Percentiles rank a stretch among this genome's conserved stretches.
phyloP scores from a whole-genome alignment of 306 rosid genomes.

The Ochetophila trinervis region DNA sequence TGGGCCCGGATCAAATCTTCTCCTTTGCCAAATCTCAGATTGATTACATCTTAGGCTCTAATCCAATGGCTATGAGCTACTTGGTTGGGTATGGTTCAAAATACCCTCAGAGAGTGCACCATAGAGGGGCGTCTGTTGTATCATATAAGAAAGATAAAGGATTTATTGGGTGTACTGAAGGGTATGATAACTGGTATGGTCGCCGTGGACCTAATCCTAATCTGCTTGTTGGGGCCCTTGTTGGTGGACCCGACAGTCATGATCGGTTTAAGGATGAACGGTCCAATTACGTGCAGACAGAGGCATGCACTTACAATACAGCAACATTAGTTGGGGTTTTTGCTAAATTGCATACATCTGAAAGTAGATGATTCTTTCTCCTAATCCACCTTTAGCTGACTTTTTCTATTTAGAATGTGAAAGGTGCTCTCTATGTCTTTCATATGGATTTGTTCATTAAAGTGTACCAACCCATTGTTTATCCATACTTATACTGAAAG shows the following conservation, averaged over 20 bases:
- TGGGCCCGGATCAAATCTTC: constrained; percentile 37
- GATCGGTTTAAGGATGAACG: constrained; percentile 64
- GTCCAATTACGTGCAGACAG: constrained; percentile 56
- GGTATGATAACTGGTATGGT: constrained; percentile 64
- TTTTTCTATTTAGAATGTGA: too few species aligned
- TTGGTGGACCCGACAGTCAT: constrained; percentile 67
- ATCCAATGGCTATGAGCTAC: constrained; percentile 69
- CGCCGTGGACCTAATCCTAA: constrained; percentile 54
- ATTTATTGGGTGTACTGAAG: constrained; percentile 80
- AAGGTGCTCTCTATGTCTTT: too few species aligned
- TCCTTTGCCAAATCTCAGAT: constrained; percentile 66
- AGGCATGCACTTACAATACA: constrained; percentile 84
- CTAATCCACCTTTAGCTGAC: too few species aligned
- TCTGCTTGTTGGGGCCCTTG: constrained; percentile 58
- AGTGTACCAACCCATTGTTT: too few species aligned
- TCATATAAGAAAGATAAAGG: constrained; percentile 42
- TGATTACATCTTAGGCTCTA: constrained; percentile 75
- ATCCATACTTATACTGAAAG: too few species aligned
- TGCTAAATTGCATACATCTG: constrained; percentile 44
- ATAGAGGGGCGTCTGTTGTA: constrained; percentile 77
- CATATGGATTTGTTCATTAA: too few species aligned
- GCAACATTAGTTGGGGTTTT: constrained; percentile 72
- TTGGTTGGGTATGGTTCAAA: constrained; percentile 56
- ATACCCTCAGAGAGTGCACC: constrained; percentile 62
- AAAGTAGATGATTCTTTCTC: constrained; percentile 1